Percentiles rank a stretch among this genome's conserved stretches.
Evolutionary conservation across 139 green algal species (phyloP).

Genomic region (Diplosphaera chodatii): DNA sequence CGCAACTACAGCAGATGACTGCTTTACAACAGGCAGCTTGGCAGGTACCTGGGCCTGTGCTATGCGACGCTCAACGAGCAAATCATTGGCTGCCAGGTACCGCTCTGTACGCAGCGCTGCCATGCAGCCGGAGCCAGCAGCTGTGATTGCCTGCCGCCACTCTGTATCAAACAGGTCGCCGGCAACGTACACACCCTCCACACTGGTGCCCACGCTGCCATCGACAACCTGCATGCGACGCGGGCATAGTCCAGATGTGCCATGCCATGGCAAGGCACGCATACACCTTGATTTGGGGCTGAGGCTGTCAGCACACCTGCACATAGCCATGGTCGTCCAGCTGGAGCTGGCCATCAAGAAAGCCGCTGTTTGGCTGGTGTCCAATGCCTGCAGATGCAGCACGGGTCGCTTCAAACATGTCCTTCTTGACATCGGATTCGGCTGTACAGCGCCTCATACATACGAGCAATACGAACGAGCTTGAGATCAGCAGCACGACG

Average conservation of each 20-base stretch:
- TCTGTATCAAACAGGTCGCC: conserved; percentile 92
- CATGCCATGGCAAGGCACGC: neutral
- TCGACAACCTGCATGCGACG: conserved; percentile 19
- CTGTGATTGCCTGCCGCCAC: conserved; percentile 91
- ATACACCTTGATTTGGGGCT: neutral
- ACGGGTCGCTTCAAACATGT: neutral
- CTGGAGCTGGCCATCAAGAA: conserved; percentile 62
- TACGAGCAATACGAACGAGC: too few relatives aligned
- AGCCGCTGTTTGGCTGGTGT: conserved; percentile 88
- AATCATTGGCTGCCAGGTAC: conserved; percentile 61
- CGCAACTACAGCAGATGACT: too few relatives aligned
- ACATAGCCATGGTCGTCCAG: conserved; percentile 91
- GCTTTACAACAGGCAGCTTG: too few relatives aligned
- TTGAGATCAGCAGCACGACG: too few relatives aligned
- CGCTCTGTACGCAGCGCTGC: conserved; percentile 89
- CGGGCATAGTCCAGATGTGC: too few relatives aligned
- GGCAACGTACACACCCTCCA: conserved; percentile 87
- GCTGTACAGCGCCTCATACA: too few relatives aligned
- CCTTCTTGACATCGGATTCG: too few relatives aligned
- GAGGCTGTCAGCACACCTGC: too few relatives aligned
- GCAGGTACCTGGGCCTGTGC: too few relatives aligned
- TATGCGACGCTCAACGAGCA: conserved; percentile 18
- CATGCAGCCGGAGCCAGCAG: conserved; percentile 92
- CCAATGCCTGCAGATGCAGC: conserved; percentile 66
- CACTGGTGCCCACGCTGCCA: conserved; percentile 48